Conservation (phyloP, 257 asterid species). For the Solanum sitiens region DNA sequence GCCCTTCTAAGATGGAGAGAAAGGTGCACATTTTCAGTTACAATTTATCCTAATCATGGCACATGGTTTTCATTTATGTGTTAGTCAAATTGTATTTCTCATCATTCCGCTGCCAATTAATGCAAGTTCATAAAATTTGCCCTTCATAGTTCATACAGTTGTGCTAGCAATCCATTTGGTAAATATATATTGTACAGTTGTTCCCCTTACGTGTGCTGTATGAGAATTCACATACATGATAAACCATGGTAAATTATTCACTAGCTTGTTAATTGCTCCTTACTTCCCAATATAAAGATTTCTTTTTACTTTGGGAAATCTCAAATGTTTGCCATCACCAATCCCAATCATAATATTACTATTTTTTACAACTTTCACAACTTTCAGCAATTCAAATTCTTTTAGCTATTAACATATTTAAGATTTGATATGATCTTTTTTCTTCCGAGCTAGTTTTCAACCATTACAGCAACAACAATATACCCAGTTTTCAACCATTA, state of each 20-base stretch:
- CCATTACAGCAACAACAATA: background rate
- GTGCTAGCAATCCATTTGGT: background rate
- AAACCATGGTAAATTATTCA: background rate
- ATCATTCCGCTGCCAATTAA: background rate
- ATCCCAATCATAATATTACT: background rate
- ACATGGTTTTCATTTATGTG: background rate
- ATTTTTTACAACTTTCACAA: background rate
- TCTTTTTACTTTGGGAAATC: background rate
- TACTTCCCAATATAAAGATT: background rate
- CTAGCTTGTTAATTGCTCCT: background rate
- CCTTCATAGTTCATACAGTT: background rate
- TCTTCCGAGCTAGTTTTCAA: background rate
- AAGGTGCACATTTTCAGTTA: constrained; percentile 34
- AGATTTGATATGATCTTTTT: background rate
- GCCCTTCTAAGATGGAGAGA: constrained; percentile 98
- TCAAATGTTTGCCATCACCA: background rate
- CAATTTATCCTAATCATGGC: background rate
- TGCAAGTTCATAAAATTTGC: background rate
- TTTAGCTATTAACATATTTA: background rate
- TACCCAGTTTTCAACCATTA: background rate
- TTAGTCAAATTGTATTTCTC: background rate
- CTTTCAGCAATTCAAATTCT: background rate
- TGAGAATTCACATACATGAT: background rate
- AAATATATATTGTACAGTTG: background rate
- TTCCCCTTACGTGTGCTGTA: background rate